phyloP scores from a whole-genome alignment of 345 rosid species.

The Atalantia buxifolia region DNA sequence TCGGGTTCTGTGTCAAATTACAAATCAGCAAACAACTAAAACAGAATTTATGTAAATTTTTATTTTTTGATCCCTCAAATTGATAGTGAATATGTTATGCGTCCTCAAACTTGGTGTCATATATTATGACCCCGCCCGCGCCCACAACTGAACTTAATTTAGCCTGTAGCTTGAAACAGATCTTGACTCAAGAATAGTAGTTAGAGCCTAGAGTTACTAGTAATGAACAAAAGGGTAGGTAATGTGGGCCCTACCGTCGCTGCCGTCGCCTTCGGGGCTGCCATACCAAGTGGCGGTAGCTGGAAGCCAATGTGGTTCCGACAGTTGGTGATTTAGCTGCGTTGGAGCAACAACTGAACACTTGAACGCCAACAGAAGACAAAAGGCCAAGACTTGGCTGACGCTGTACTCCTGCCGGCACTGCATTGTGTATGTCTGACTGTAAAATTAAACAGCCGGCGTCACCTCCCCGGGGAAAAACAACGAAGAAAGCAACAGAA shows the following conservation, averaged over 20 bases:
- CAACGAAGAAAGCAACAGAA: constrained; percentile 12
- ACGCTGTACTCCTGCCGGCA: constrained; percentile 11
- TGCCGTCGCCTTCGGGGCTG: constrained; percentile 94
- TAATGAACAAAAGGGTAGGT: background rate
- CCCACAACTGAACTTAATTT: background rate
- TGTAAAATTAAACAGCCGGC: too few species aligned
- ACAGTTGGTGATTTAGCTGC: constrained; percentile 19
- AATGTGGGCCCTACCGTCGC: constrained; percentile 50
- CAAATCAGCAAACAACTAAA: background rate
- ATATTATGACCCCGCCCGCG: background rate
- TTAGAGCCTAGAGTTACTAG: background rate
- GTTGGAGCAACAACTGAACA: constrained; percentile 20
- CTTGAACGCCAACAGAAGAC: constrained; percentile 12
- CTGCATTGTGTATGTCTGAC: constrained; percentile 34
- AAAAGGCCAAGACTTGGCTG: constrained; percentile 8
- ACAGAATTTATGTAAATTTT: too few species aligned
- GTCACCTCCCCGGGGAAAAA: constrained; percentile 1
- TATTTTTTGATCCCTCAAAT: background rate
- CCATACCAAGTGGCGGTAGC: constrained; percentile 99
- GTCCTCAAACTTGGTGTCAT: background rate
- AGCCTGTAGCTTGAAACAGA: background rate
- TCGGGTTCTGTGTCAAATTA: background rate
- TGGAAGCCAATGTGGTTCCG: constrained; percentile 59
- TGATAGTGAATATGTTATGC: background rate
- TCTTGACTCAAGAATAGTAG: background rate